Base-by-base conservation (phyloP, 75 land plant species). In the Sequoia sempervirens region DNA sequence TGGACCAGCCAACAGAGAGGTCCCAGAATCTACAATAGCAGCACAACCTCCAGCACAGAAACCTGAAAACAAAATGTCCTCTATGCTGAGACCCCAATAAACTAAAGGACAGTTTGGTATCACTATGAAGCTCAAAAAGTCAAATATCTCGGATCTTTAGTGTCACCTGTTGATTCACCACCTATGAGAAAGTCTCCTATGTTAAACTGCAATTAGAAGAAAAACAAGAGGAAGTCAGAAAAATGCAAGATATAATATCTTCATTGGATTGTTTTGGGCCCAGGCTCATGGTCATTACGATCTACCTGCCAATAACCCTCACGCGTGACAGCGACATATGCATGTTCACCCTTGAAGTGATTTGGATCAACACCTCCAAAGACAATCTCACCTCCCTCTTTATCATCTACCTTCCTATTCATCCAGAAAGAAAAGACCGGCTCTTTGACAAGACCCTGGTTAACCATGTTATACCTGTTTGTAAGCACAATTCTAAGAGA, bases 341-440 rank as follows among this genome's bases (percentile, higher is more conserved):
- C 90, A 70, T 97, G 97, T 80, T 95, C 80, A 36, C 98, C 99
- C 87, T 89, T 93, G 86, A 84, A 94, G 73, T 97, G 99, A 64
- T 90, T 88, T n/a, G 97, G 94, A 87, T 97, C 99, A 79, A 90
- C 86, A 13, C 99, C 99, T 83, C 99, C 99, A 83, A 97, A 95
- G 6, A 97, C 93, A 75, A 97, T 83, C 83, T 97, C 99, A 85
- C 99, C 99, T 11, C 99, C 99, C 82, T 87, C 86, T 32, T 87
- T 92, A 75, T 91, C 99, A 80, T 89, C 89, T 30, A 89, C 86
- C 34, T 97, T 88, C 26, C 97, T 89, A 76, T 97, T 97, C 52
- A 97, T 87, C 97, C 99, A 97, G 85, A 97, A 97, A 8, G 99
- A 97, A 84, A 97, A 97, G n/a, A 97, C 90, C 82, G 97, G 95